Percentiles rank a stretch among this genome's conserved stretches.
Evolutionary conservation across 1,139 yeast genomes (phyloP).

Genomic region (Geotrichum fermentans): DNA sequence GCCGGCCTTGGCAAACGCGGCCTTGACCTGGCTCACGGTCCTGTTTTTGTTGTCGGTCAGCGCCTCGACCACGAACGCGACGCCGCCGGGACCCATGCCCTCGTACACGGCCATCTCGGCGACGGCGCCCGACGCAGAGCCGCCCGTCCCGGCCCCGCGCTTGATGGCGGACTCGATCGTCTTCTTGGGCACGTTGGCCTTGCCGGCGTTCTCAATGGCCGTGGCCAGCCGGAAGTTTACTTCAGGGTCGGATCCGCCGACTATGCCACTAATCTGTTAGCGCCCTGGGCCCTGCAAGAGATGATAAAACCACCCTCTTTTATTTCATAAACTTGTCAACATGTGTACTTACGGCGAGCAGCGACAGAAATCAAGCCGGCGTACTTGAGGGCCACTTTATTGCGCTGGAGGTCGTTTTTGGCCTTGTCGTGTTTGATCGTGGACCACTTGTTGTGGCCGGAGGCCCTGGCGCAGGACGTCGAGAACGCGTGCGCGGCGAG

Average conservation of each 20-base stretch:
- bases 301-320: no score
- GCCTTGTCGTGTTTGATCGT: slow-evolving; percentile 92
- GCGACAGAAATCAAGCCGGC: slow-evolving; percentile 72
- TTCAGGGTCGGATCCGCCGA: slow-evolving; percentile 58
- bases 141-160: slow-evolving; percentile 64
- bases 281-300: no score
- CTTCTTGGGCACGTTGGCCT: slow-evolving; percentile 73
- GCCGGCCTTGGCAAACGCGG: slow-evolving; percentile 64
- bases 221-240: slow-evolving; percentile 66
- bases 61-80: slow-evolving; percentile 78
- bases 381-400: slow-evolving; percentile 64
- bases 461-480: slow-evolving; percentile 7
- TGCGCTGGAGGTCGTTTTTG: slow-evolving; percentile 77
- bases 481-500: background rate
- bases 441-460: slow-evolving; percentile 95
- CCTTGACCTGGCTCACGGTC: slow-evolving; percentile 69
- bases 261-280: slow-evolving; percentile 23
- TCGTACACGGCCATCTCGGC: slow-evolving; percentile 65
- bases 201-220: slow-evolving; percentile 72
- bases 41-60: slow-evolving; percentile 84
- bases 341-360: slow-evolving; percentile 46
- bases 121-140: slow-evolving; percentile 30
- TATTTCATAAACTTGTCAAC: no score
- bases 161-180: slow-evolving; percentile 82
- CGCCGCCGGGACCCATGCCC: slow-evolving; percentile 90